phyloP scores from a whole-genome alignment of 2,329 filamentous ascomycete genomes.

The Aureobasidium sp. region DNA sequence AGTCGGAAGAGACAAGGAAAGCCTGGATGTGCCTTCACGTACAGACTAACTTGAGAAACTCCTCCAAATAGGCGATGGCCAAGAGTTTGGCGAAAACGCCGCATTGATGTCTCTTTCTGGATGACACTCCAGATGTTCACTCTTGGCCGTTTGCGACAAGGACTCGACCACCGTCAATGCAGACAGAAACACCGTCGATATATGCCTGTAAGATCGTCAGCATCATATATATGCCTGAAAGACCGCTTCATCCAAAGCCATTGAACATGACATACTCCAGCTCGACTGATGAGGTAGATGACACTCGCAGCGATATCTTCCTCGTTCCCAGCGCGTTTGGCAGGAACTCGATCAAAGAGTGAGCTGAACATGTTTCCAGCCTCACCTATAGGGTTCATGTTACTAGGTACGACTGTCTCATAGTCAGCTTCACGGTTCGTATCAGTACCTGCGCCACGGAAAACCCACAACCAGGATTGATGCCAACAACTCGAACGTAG shows the following conservation, averaged over 20 bases:
- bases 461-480: slow-evolving; percentile 38
- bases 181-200: slow-evolving; percentile 35
- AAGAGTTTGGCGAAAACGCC: too few species aligned
- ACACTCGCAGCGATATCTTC: slow-evolving; percentile 40
- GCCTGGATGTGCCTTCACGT: too few species aligned
- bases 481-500: slow-evolving; percentile 39
- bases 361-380: slow-evolving; percentile 37
- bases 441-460: neutral
- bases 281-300: slow-evolving; percentile 37
- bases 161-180: slow-evolving; percentile 36
- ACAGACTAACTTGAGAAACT: too few species aligned
- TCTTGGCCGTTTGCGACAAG: slow-evolving; percentile 33
- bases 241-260: neutral
- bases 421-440: neutral
- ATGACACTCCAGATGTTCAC: neutral
- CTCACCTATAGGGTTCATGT: slow-evolving; percentile 39
- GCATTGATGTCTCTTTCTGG: too few species aligned
- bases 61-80: too few species aligned
- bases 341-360: slow-evolving; percentile 31
- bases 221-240: neutral
- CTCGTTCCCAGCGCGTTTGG: slow-evolving; percentile 32
- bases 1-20: too few species aligned
- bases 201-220: slow-evolving; percentile 28
- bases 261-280: slow-evolving; percentile 29
- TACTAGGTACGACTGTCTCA: slow-evolving; percentile 36